Conservation (phyloP, 192 early-diverging fungal species). For the Coemansia sp. region DNA sequence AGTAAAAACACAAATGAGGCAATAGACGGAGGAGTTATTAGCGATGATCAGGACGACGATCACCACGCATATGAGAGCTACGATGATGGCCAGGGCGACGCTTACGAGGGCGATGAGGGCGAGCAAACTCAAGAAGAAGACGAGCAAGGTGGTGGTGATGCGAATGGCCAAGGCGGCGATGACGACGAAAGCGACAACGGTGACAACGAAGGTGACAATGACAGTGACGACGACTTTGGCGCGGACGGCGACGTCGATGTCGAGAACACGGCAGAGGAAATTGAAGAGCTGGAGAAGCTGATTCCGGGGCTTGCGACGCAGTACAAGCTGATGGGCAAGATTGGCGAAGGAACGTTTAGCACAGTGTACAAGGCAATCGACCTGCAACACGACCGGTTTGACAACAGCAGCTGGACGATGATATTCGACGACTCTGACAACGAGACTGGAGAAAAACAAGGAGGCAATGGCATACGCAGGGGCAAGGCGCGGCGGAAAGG, state of each 20-base stretch:
- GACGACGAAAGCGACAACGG: background rate
- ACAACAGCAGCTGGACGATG: constrained; percentile 67
- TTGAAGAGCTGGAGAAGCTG: constrained; percentile 58
- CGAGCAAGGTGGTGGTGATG: no score
- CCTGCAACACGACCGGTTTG: constrained; percentile 64
- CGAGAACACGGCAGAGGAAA: constrained; percentile 56
- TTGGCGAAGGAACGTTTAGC: constrained; percentile 90
- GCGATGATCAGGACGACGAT: background rate
- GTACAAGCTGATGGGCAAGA: constrained; percentile 71
- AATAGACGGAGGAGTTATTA: background rate
- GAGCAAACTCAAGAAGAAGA: no score
- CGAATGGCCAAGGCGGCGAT: background rate
- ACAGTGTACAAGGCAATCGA: constrained; percentile 91
- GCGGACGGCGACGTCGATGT: constrained; percentile 16
- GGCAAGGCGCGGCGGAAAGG: constrained; percentile 2
- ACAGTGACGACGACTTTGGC: constrained; percentile 14
- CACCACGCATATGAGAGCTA: background rate
- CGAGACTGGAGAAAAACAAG: no score
- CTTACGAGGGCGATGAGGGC: no score
- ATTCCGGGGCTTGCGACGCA: constrained; percentile 58
- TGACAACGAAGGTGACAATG: background rate
- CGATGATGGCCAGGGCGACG: constrained; percentile 2
- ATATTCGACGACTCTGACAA: constrained; percentile 23
- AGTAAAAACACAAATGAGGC: background rate
- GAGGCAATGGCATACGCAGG: background rate